Conservation (phyloP, 78 protist genomes). For the Dictyostelium brefeldianum region DNA sequence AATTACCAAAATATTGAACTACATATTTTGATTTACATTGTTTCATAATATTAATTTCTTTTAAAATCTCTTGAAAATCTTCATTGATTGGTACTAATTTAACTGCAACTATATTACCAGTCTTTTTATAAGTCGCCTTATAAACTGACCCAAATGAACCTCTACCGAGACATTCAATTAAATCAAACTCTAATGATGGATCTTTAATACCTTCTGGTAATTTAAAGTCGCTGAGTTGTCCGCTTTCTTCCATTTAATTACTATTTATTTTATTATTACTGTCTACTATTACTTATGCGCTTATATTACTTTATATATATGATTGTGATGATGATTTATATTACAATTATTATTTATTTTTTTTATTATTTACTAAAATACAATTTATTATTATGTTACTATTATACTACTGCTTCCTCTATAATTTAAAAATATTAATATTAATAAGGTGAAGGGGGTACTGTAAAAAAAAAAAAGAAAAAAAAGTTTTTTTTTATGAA, state of each 20-base stretch:
- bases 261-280: no score
- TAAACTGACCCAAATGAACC: conserved; percentile 83
- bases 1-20: conserved; percentile 83
- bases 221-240: conserved; percentile 29
- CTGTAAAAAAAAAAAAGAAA: no score
- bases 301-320: no score
- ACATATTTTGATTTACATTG: conserved; percentile 59
- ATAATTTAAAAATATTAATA: no score
- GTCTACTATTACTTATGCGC: not conserved
- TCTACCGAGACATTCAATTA: conserved; percentile 59
- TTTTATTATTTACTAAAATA: no score
- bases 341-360: no score
- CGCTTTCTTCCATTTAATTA: conserved; percentile 40
- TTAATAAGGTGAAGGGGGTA: no score
- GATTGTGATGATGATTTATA: no score
- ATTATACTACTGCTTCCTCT: no score
- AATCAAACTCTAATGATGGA: conserved; percentile 71
- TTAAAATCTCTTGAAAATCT: conserved; percentile 78
- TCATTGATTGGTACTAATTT: conserved; percentile 77
- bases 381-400: no score
- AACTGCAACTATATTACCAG: conserved; percentile 75
- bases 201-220: conserved; percentile 77
- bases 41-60: conserved; percentile 83
- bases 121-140: conserved; percentile 68
- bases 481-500: no score